A percentile compares a stretch with the other conserved stretches of the same genome.
Evolutionary conservation across 2,329 filamentous ascomycete species (phyloP).

Genomic region (Colletotrichum sp.): DNA sequence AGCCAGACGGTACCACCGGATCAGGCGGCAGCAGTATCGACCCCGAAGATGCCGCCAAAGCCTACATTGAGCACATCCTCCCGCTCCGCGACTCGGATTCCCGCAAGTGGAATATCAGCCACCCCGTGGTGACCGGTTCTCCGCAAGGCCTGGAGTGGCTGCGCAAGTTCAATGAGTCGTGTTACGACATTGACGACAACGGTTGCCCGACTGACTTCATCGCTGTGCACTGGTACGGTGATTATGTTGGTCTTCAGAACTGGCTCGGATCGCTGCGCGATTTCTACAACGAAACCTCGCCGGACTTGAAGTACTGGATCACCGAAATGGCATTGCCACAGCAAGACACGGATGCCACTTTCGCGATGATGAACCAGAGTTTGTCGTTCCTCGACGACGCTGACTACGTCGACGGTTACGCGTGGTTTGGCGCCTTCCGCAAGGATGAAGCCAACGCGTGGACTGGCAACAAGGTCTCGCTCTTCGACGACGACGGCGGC

Average conservation of each 20-base stretch:
- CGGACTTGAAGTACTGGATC: slow-evolving; percentile 37
- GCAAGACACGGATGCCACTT: slow-evolving; percentile 33
- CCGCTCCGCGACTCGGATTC: slow-evolving; percentile 28
- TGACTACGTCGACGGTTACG: slow-evolving; percentile 40
- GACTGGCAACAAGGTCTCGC: slow-evolving; percentile 41
- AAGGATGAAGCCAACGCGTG: slow-evolving; percentile 40
- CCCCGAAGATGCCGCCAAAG: slow-evolving; percentile 40
- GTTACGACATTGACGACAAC: slow-evolving; percentile 39
- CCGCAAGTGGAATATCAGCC: slow-evolving; percentile 41
- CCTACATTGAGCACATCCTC: slow-evolving; percentile 40
- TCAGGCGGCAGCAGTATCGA: slow-evolving; percentile 43
- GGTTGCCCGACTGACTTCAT: slow-evolving; percentile 46
- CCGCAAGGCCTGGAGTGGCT: slow-evolving; percentile 42
- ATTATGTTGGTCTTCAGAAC: slow-evolving; percentile 35
- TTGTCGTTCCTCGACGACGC: slow-evolving; percentile 36
- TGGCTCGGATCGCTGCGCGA: slow-evolving; percentile 39
- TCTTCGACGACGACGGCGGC: slow-evolving; percentile 40
- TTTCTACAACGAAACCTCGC: slow-evolving; percentile 35
- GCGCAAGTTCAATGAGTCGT: slow-evolving; percentile 42
- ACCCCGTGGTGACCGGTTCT: slow-evolving; percentile 46
- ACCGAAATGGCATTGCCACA: slow-evolving; percentile 45
- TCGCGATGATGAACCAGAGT: slow-evolving; percentile 45
- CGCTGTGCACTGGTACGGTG: slow-evolving; percentile 46
- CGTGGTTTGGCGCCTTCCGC: slow-evolving; percentile 46
- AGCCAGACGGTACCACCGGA: slow-evolving; percentile 43